These are phyloP conservation scores for Saccharomycopsis fermentans DNA, from an alignment of 805 yeast genomes.

Conservation along the genomic window DNA sequence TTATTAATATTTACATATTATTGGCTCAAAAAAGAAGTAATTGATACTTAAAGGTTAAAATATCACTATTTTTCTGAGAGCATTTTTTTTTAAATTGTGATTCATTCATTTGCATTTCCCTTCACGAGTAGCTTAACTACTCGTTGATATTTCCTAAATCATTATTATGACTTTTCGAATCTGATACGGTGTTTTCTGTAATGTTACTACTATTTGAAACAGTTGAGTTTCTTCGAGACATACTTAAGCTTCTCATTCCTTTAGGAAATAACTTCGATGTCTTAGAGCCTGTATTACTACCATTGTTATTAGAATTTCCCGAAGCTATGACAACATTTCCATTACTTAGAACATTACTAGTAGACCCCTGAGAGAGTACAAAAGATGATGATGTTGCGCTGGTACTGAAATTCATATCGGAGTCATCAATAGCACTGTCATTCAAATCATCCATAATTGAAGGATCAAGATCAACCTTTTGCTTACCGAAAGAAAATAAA, in stretches of 20 bases:
- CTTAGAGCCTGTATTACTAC: slow-evolving; percentile 2
- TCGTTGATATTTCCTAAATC: neutral
- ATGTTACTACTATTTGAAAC: neutral
- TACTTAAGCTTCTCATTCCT: slow-evolving; percentile 17
- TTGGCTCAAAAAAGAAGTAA: neutral
- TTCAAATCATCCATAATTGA: neutral
- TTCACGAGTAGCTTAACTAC: neutral
- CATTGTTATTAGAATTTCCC: neutral
- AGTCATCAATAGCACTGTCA: slow-evolving; percentile 1
- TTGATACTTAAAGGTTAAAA: too few species aligned
- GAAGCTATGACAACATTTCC: neutral
- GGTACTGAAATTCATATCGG: neutral
- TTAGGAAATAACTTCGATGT: slow-evolving; percentile 17
- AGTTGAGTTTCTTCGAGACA: slow-evolving; percentile 7
- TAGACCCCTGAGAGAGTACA: neutral
- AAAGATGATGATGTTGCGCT: neutral
- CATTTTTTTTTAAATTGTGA: neutral
- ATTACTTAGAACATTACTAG: neutral
- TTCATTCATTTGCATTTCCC: neutral
- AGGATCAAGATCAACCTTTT: neutral
- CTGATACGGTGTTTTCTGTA: neutral
- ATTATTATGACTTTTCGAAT: neutral
- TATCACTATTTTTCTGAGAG: too few species aligned
- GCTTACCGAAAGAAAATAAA: neutral
- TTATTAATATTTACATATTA: neutral